Evolutionary conservation across 805 yeast species (phyloP), one percentile per base, ranked within the genome.

Genomic region (Suhomyces kilbournensis): DNA sequence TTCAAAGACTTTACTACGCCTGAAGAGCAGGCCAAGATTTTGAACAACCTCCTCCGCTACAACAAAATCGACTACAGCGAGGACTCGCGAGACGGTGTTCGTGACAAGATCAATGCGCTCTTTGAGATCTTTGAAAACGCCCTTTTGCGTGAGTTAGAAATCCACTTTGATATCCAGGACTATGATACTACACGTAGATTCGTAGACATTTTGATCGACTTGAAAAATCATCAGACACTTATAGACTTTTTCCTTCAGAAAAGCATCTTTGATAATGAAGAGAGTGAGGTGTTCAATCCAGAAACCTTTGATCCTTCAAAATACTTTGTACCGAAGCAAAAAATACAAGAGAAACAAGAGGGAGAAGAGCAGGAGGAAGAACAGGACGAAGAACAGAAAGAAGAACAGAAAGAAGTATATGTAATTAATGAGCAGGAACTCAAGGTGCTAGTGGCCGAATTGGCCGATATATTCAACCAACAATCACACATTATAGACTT

Each of bases 111-210:
- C 46, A 77, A 76, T 35, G 75, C 86, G 3, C 72, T 85, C 10
- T 65, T 83, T 38, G 93, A 86, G 60, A 72, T 88, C 17, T 88
- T 90, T 62, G 85, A 86, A 40, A 86, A 80, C 62, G 88, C 94
- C 0, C 76, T 87, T 7, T 64, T 89, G 14, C 68, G 82, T 45
- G 96, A 90, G 62, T 75, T 88, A 53, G 92, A 87, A 48, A 67
- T 76, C 28, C 84, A 79, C 55, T 77, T 78, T 53, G 81, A 78
- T 44, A 61, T 74, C 1, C 68, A 74, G 44, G 81, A 84, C 39
- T 80, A 67, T 56, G 65, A 60, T 2, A 65, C 66, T 19, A 74
- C 80, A 12, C 63, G 62, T 23, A 52, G 60, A 25, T 75, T 72
- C 55, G 75, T 74, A 4, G 50, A 60, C 43, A 71, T 75, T 14